Evolutionary conservation across 192 early-diverging fungal genomes (phyloP).

Genomic region (Coemansia sp.): DNA sequence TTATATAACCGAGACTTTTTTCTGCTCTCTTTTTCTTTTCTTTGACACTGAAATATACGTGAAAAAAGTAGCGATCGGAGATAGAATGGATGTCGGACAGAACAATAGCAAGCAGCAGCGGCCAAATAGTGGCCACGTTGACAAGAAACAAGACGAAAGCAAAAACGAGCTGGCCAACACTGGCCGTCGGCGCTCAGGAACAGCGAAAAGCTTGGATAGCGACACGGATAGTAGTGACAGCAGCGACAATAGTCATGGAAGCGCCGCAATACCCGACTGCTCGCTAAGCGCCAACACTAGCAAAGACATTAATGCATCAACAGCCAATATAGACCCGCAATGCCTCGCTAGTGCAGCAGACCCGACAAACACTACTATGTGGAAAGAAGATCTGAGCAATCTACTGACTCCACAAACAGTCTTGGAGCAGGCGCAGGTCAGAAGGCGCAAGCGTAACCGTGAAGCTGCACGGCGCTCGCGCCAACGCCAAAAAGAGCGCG

Average conservation of each 20-base stretch:
- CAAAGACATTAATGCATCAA: neutral
- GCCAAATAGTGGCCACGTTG: neutral
- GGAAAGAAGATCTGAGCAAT: constrained; percentile 38
- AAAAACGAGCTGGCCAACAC: neutral
- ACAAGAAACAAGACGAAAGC: neutral
- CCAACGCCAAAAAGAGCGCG: constrained; percentile 36
- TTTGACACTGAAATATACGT: neutral
- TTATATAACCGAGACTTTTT: neutral
- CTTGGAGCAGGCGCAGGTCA: constrained; percentile 32
- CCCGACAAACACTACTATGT: constrained; percentile 2
- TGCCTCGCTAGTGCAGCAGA: neutral
- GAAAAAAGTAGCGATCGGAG: neutral
- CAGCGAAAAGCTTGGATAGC: neutral
- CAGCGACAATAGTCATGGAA: constrained; percentile 10
- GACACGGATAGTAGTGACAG: constrained; percentile 12
- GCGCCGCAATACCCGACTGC: neutral
- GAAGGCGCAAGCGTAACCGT: constrained; percentile 42
- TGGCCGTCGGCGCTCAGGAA: neutral
- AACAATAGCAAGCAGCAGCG: neutral
- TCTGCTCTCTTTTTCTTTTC: constrained; percentile 5
- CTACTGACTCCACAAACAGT: constrained; percentile 41
- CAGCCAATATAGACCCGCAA: neutral
- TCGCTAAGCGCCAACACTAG: neutral
- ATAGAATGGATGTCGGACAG: constrained; percentile 10
- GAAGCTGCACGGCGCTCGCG: constrained; percentile 48